Conservation (phyloP, 352 stramenopile species). For the Phytopythium delawarense region DNA sequence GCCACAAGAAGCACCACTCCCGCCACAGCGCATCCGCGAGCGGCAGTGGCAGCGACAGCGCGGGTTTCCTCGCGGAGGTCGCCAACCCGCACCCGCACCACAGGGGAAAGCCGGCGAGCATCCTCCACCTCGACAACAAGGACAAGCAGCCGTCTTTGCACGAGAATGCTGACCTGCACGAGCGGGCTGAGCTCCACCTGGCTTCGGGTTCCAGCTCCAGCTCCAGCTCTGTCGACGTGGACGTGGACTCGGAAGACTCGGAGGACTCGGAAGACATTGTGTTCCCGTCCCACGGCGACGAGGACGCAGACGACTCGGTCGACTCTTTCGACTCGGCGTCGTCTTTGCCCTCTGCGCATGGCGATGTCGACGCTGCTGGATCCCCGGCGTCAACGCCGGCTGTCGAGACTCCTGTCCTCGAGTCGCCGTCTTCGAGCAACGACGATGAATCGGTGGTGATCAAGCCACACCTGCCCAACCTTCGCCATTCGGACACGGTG, state of each 20-base stretch:
- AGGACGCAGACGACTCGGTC: background rate
- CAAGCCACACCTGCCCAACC: conserved; percentile 1
- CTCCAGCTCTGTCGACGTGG: background rate
- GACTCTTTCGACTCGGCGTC: background rate
- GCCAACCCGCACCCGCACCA: background rate
- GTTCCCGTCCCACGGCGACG: background rate
- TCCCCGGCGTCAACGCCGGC: background rate
- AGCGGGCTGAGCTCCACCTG: background rate
- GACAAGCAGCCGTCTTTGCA: background rate
- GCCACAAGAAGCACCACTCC: background rate
- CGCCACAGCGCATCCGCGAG: background rate
- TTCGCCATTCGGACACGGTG: background rate
- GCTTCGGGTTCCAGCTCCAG: conserved; percentile 2
- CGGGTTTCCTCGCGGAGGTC: background rate
- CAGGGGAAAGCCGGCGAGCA: background rate
- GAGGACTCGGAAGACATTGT: background rate
- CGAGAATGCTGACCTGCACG: no score
- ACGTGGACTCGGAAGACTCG: background rate
- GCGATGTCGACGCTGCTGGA: background rate
- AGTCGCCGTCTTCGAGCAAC: background rate
- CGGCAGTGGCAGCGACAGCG: background rate
- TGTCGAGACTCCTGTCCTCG: background rate
- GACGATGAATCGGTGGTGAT: background rate
- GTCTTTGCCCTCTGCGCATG: background rate
- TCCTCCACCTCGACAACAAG: background rate